These are phyloP conservation scores for Venturia oleaginea DNA, from an alignment of 2,329 filamentous ascomycete species.

Conservation along the genomic window DNA sequence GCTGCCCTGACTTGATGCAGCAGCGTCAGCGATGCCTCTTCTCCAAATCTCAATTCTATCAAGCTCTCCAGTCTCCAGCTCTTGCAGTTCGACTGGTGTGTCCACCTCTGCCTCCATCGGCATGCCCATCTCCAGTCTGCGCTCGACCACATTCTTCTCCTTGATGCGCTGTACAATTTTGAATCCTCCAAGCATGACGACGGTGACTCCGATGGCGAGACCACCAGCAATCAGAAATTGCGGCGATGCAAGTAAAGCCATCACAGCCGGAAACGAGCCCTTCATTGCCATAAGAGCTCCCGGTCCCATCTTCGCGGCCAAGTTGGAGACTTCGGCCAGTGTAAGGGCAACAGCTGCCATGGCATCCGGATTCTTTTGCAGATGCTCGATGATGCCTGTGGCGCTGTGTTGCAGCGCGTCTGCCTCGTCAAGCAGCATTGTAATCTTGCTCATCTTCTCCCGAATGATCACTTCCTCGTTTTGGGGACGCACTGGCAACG, in stretches of 20 bases:
- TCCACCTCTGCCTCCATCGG: conserved; percentile 16
- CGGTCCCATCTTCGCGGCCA: conserved; percentile 77
- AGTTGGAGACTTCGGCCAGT: conserved; percentile 77
- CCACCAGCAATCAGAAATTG: conserved; percentile 92
- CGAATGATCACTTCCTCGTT: conserved; percentile 51
- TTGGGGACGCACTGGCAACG: conserved; percentile 44
- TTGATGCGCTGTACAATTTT: conserved; percentile 90
- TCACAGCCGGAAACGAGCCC: conserved; percentile 72
- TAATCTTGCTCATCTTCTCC: conserved; percentile 63
- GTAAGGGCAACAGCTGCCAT: conserved; percentile 91
- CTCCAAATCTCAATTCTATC: conserved; percentile 54
- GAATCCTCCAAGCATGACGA: conserved; percentile 92
- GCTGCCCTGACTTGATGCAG: conserved; percentile 45
- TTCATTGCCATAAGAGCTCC: conserved; percentile 68
- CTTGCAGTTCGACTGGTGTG: conserved; percentile 37
- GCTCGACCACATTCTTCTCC: conserved; percentile 28
- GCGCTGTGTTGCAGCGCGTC: conserved; percentile 83
- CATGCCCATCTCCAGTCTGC: background rate
- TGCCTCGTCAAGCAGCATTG: conserved; percentile 72
- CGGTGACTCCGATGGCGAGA: conserved; percentile 82
- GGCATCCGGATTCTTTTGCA: conserved; percentile 77
- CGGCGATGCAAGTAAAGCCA: conserved; percentile 76
- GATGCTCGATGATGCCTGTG: conserved; percentile 68
- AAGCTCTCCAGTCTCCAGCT: conserved; percentile 48
- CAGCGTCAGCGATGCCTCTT: conserved; percentile 51